Evolutionary conservation across 495 filamentous ascomycete species (phyloP), one percentile per base, ranked within the genome.

Genomic region (Hyaloscypha finlandica): DNA sequence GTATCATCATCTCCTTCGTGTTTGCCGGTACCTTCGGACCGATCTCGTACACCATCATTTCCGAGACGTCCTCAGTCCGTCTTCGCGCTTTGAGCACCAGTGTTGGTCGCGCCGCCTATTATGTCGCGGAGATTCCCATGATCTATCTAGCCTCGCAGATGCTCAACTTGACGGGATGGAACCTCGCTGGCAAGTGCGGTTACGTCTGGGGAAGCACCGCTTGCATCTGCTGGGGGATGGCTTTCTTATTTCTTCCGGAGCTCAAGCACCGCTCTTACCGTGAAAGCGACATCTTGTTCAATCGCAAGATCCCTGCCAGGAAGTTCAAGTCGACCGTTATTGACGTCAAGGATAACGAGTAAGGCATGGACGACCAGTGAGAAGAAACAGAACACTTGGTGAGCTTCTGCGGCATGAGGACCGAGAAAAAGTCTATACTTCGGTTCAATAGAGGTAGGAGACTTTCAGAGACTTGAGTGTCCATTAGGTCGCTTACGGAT

Each of bases 211-310:
- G 79, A 48, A 83, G 79, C 0, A 76, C 79, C 51, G 83, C 81
- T 64, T 72, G 76, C 59, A 63, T 82, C 55, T 82, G 79, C 14
- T 59, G 72, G n/a, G 45, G 71, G 3, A 79, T 75, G 77, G 61
- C 71, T 9, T 80, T 62, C 61, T 79, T 92, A 81, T 86, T 88
- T 9, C 83, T 92, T 3, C 90, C 90, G 0, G 90, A 92, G 70
- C 89, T 89, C 0, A 77, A 79, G 5, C 89, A 88, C n/a, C 83
- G 89, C 33, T 85, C 89, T 0, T 92, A 89, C 69, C 88, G 87
- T 9, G 89, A 92, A 74, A 75, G 91, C 63, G 89, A 92, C 69
- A 59, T 90, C 33, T 80, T 92, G 52, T 92, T 92, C 74, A 81
- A 91, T 76, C 77, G 81, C 55, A 76, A 78, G 6, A 78, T 89